phyloP scores from a whole-genome alignment of 2,329 filamentous ascomycete genomes.

The Stachybotrys echinatus region DNA sequence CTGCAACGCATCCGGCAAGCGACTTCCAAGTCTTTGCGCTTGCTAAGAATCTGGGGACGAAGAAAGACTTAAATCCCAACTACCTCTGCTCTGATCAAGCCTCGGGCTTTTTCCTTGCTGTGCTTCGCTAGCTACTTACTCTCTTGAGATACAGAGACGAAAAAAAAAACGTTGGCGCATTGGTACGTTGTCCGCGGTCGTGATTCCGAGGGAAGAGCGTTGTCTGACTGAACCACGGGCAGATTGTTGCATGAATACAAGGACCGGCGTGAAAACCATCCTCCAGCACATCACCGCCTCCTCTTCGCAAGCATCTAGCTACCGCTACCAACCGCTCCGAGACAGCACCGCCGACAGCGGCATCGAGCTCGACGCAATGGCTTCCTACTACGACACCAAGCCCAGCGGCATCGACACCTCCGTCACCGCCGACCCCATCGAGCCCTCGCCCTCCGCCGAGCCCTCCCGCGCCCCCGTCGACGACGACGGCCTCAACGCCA shows the following conservation, averaged over 20 bases:
- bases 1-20: constrained; percentile 42
- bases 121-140: too few species aligned
- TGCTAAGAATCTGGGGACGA: constrained; percentile 43
- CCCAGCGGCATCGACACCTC: constrained; percentile 9
- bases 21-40: constrained; percentile 65
- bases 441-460: constrained; percentile 5
- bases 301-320: not conserved
- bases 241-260: not conserved
- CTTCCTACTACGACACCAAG: not conserved
- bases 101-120: constrained; percentile 3
- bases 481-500: constrained; percentile 19
- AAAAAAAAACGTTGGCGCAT: not conserved
- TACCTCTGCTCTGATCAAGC: not conserved
- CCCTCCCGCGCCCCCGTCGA: not conserved
- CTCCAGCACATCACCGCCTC: not conserved
- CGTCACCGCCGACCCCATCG: constrained; percentile 6
- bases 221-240: not conserved
- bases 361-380: not conserved
- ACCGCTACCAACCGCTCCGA: not conserved
- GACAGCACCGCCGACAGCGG: too few species aligned
- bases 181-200: not conserved
- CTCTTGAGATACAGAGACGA: not conserved
- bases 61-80: constrained; percentile 47
- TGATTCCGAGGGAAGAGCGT: not conserved
- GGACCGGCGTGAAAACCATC: not conserved